These are phyloP conservation scores for Peronospora farinosa DNA, from an alignment of 352 stramenopile genomes.

Conservation along the genomic window DNA sequence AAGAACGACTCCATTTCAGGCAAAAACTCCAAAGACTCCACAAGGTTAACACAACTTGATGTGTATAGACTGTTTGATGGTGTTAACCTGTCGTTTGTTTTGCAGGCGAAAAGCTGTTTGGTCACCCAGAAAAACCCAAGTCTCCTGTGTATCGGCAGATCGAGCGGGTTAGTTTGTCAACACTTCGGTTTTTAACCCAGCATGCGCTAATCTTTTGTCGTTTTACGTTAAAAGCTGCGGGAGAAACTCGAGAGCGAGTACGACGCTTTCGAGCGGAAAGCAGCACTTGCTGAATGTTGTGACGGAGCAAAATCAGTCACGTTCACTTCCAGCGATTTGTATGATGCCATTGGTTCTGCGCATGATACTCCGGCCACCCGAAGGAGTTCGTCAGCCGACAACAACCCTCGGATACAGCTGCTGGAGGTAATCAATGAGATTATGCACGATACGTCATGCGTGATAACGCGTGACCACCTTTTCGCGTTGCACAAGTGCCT, in stretches of 20 bases:
- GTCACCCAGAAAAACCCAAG: constrained; percentile 37
- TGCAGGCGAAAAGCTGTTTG: constrained; percentile 46
- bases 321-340: constrained; percentile 67
- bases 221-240: constrained; percentile 28
- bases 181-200: background rate
- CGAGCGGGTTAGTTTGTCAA: constrained; percentile 28
- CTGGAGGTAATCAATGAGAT: constrained; percentile 62
- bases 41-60: constrained; percentile 13
- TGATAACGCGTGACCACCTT: constrained; percentile 58
- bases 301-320: constrained; percentile 30
- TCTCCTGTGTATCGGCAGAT: constrained; percentile 64
- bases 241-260: constrained; percentile 47
- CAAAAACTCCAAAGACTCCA: constrained; percentile 23
- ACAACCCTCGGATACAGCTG: constrained; percentile 34
- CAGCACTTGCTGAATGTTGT: constrained; percentile 33
- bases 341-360: constrained; percentile 58
- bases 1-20: constrained; percentile 19
- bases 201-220: constrained; percentile 1
- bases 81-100: background rate
- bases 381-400: constrained; percentile 11
- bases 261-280: constrained; percentile 44
- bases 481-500: constrained; percentile 54
- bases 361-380: constrained; percentile 33
- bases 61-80: background rate
- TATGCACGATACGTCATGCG: constrained; percentile 42